These are phyloP conservation scores for Wickerhamomyces chambardii DNA, from an alignment of 805 yeast genomes.

Conservation along the genomic window DNA sequence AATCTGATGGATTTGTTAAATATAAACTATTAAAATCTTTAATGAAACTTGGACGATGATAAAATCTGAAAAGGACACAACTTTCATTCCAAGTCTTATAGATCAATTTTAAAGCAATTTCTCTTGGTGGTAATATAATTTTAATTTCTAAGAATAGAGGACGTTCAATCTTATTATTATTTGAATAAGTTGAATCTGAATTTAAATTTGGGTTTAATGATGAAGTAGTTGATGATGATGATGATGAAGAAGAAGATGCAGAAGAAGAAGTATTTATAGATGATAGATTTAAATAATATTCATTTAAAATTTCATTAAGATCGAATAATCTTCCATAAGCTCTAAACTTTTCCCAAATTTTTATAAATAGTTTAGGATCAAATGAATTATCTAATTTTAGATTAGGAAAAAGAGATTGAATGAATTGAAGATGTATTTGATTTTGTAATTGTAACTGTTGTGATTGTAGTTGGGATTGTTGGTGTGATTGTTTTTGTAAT, in stretches of 20 bases:
- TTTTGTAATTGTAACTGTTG: neutral
- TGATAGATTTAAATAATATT: too few species aligned
- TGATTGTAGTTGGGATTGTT: neutral
- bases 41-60: conserved; percentile 77
- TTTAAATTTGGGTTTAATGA: neutral
- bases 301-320: conserved; percentile 7
- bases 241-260: neutral
- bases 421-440: neutral
- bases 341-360: conserved; percentile 9
- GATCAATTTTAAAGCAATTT: conserved; percentile 62
- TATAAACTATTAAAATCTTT: conserved; percentile 69
- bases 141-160: conserved; percentile 29
- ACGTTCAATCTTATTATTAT: conserved; percentile 18
- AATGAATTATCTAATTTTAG: conserved; percentile 1
- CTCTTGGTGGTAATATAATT: conserved; percentile 69
- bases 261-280: too few species aligned
- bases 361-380: conserved; percentile 9
- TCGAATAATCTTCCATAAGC: conserved; percentile 9
- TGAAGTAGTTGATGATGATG: neutral
- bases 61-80: conserved; percentile 75
- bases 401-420: neutral
- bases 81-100: conserved; percentile 82
- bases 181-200: too few species aligned
- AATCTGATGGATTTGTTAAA: conserved; percentile 68
- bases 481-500: neutral